Evolutionary conservation across 2,329 filamentous ascomycete species (phyloP), one percentile per base, ranked within the genome.

Genomic region (Incumbomyces delicatus): DNA sequence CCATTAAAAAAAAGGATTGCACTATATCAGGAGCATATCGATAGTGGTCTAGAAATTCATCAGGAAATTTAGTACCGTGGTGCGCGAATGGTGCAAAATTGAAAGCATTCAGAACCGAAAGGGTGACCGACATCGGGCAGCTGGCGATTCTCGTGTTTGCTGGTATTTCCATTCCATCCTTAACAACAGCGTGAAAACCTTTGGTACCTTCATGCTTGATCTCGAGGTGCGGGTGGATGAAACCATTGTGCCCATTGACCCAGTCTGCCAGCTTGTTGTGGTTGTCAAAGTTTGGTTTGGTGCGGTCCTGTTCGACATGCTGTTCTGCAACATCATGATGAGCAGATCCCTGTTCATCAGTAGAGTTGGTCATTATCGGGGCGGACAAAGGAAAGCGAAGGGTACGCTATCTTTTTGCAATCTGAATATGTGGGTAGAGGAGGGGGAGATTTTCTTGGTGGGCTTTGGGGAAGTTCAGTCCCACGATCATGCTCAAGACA

Each of bases 1-100:
- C 77, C 59, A 85, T 72, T 5, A 88, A 70, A 52, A 85, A 82
- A 63, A 87, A 83, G 18, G 51, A 40, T 37, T 57, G 55, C 33
- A 57, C 35, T 22, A 52, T 48, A 32, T 56, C 48, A 10, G 55
- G 44, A 5, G 34, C 32, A 8, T 17, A 36, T 29, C 30, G 30
- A 30, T 54, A 50, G 7, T 13, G 41, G 14, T 43, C 17, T 10
- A 58, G 49, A 39, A 57, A 58, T 20, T 44, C 16, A 7, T 44
- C 27, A n/a, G 57, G 57, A 45, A 58, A 58, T 7, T 30, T 47
- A 13, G 51, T 52, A 13, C 55, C 57, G 49, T 50, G 55, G 38
- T 45, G 50, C 11, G 47, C 47, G 43, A 58, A 58, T 14, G 55
- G 57, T 17, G 44, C 14, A 12, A 55, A 44, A 33, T 57, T 49